Conservation (phyloP, 768 basidiomycete species). For the Russula virescens region DNA sequence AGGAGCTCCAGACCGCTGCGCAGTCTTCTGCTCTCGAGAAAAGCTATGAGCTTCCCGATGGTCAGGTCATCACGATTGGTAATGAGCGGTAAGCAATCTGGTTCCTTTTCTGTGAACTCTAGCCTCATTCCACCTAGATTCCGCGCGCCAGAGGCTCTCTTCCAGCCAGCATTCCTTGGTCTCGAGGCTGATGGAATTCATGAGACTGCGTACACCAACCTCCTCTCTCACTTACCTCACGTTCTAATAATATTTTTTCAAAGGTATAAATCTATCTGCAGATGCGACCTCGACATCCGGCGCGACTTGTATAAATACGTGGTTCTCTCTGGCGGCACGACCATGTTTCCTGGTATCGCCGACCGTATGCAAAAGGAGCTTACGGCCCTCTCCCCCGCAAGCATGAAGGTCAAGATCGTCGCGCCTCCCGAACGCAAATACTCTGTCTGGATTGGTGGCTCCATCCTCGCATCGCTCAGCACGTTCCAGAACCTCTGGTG, state of each 20-base stretch:
- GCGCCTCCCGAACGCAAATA: constrained; percentile 93
- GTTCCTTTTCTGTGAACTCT: neutral
- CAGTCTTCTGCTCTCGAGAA: constrained; percentile 88
- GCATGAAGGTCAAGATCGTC: constrained; percentile 94
- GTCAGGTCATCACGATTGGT: constrained; percentile 87
- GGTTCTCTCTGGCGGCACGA: constrained; percentile 59
- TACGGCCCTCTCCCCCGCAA: constrained; percentile 74
- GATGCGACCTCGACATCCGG: constrained; percentile 79
- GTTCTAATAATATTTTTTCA: constrained; percentile 7
- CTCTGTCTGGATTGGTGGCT: constrained; percentile 93
- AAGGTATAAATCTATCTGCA: constrained; percentile 54
- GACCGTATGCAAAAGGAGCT: constrained; percentile 97
- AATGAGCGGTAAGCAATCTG: constrained; percentile 46
- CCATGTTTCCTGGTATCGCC: constrained; percentile 92
- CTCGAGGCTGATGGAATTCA: constrained; percentile 84
- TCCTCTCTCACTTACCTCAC: neutral
- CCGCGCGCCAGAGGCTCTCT: constrained; percentile 51
- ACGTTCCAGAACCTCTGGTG: constrained; percentile 98
- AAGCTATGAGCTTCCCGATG: constrained; percentile 88
- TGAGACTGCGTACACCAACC: constrained; percentile 47
- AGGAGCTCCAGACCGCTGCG: constrained; percentile 85
- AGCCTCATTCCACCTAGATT: constrained; percentile 34
- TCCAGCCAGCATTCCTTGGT: constrained; percentile 54
- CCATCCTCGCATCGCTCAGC: constrained; percentile 79
- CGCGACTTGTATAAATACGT: constrained; percentile 78